These are phyloP conservation scores for Stephania yunnanensis DNA, from an alignment of 164 flowering plant species.

Conservation along the genomic window DNA sequence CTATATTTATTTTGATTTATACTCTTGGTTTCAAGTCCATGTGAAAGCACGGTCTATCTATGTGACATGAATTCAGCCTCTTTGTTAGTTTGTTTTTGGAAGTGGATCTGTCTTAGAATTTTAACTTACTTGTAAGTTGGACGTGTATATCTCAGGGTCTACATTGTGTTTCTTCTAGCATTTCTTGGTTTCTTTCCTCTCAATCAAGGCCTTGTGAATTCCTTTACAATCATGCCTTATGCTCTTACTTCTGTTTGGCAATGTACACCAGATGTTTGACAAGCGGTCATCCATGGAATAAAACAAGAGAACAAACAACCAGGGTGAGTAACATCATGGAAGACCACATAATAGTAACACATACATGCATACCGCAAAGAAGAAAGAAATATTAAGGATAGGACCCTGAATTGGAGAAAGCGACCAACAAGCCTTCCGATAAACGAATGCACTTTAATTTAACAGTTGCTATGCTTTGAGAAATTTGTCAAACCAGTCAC, in stretches of 20 bases:
- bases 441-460: not conserved
- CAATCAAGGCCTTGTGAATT: constrained; percentile 51
- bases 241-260: constrained; percentile 42
- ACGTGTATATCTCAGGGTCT: constrained; percentile 28
- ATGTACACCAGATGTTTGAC: too few relatives aligned
- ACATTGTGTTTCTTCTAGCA: constrained; percentile 4
- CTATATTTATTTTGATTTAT: not conserved
- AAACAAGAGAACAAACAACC: too few relatives aligned
- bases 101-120: not conserved
- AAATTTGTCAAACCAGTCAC: constrained; percentile 75
- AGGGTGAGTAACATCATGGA: too few relatives aligned
- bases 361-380: too few relatives aligned
- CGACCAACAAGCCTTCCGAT: too few relatives aligned
- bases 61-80: not conserved
- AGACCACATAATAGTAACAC: too few relatives aligned
- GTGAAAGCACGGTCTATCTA: not conserved
- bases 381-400: too few relatives aligned
- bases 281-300: too few relatives aligned
- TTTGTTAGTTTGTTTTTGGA: not conserved
- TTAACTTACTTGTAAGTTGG: not conserved
- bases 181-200: constrained; percentile 57
- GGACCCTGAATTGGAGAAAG: too few relatives aligned
- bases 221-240: constrained; percentile 45
- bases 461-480: constrained; percentile 15
- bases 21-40: not conserved